Conservation (phyloP, 108 stramenopile species). For the Seminavis robusta region DNA sequence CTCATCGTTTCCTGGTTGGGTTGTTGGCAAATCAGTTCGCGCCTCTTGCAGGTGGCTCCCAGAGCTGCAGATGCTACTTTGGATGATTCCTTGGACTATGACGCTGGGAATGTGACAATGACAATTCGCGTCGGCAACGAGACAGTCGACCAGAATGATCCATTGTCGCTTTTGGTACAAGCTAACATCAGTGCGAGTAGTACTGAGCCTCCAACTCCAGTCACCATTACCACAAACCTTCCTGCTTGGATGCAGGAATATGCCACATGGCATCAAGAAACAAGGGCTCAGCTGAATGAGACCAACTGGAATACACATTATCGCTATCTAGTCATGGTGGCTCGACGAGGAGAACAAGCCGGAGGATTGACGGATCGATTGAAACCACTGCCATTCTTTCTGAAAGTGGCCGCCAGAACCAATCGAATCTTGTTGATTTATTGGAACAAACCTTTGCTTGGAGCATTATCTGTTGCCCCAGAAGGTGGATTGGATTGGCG, state of each 20-base stretch:
- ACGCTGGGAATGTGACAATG: no score
- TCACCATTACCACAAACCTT: conserved; percentile 7
- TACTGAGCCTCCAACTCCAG: no score
- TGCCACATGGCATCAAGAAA: conserved; percentile 29
- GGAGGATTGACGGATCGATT: conserved; percentile 53
- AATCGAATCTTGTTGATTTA: conserved; percentile 41
- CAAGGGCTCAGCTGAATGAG: neutral
- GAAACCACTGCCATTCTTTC: conserved; percentile 34
- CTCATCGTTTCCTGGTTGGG: no score
- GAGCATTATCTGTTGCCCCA: conserved; percentile 41
- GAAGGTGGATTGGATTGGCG: conserved; percentile 44
- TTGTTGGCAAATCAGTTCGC: no score
- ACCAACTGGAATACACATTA: conserved; percentile 28
- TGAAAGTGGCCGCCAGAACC: conserved; percentile 27
- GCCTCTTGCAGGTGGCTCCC: no score
- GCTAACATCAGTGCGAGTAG: no score
- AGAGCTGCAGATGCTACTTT: no score
- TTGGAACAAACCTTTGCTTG: conserved; percentile 46
- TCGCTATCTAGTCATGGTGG: conserved; percentile 35
- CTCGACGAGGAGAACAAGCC: conserved; percentile 20
- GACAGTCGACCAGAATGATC: no score
- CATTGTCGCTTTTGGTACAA: no score
- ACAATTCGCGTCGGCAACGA: no score
- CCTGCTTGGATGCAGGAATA: conserved; percentile 38
- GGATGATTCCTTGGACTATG: no score